Evolutionary conservation across 495 filamentous ascomycete genomes (phyloP).

Genomic region (Penicillium subrubescens): DNA sequence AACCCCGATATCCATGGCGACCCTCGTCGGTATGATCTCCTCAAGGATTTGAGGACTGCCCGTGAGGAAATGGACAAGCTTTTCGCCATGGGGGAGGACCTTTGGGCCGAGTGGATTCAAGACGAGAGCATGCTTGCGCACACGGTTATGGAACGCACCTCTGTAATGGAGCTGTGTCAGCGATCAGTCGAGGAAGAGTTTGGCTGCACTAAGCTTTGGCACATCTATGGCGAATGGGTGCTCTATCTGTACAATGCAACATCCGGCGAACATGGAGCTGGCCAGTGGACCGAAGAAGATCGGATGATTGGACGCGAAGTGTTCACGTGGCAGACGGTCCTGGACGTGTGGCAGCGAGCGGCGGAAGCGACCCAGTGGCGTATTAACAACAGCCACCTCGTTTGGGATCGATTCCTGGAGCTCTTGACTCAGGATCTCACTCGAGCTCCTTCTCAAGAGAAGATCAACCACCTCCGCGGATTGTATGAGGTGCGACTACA

Average conservation of each 20-base stretch:
- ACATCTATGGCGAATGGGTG: slow-evolving; percentile 84
- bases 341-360: slow-evolving; percentile 78
- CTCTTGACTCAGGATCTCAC: slow-evolving; percentile 63
- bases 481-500: slow-evolving; percentile 75
- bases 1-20: slow-evolving; percentile 49
- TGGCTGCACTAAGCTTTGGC: slow-evolving; percentile 83
- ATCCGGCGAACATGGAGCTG: slow-evolving; percentile 58
- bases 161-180: slow-evolving; percentile 81
- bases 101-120: slow-evolving; percentile 66
- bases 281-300: slow-evolving; percentile 77
- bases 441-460: slow-evolving; percentile 56
- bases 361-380: slow-evolving; percentile 78
- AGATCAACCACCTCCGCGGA: slow-evolving; percentile 63
- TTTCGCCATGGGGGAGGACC: slow-evolving; percentile 66
- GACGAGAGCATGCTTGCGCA: slow-evolving; percentile 64
- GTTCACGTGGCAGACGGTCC: slow-evolving; percentile 74
- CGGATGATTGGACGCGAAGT: slow-evolving; percentile 70
- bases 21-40: slow-evolving; percentile 56
- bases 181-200: slow-evolving; percentile 81
- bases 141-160: slow-evolving; percentile 64
- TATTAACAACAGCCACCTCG: slow-evolving; percentile 77
- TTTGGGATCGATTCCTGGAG: slow-evolving; percentile 84
- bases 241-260: slow-evolving; percentile 67
- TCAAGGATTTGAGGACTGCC: slow-evolving; percentile 63
- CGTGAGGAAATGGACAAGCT: slow-evolving; percentile 66